Percentiles rank a stretch among this genome's conserved stretches.
phyloP scores from a whole-genome alignment of 2,329 filamentous ascomycete genomes.

The Botrytis deweyae region DNA sequence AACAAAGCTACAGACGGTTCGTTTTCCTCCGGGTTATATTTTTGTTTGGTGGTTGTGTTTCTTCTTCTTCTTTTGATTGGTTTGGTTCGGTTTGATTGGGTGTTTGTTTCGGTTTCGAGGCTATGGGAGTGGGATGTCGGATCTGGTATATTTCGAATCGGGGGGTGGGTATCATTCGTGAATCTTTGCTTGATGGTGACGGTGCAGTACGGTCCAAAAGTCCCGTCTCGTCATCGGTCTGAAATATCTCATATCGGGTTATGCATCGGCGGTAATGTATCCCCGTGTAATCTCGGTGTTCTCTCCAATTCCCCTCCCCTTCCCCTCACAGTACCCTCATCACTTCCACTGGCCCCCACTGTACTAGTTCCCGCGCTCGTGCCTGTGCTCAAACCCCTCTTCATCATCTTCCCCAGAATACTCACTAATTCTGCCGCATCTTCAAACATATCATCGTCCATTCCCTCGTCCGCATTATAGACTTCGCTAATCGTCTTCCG shows the following conservation, averaged over 20 bases:
- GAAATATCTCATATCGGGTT: slow-evolving; percentile 6
- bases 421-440: slow-evolving; percentile 88
- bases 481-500: slow-evolving; percentile 84
- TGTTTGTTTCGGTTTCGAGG: no score
- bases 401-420: slow-evolving; percentile 85
- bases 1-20: not conserved
- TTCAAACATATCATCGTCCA: slow-evolving; percentile 93
- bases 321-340: not conserved
- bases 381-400: slow-evolving; percentile 53
- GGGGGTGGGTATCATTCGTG: not conserved
- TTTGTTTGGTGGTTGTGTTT: not conserved
- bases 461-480: slow-evolving; percentile 85
- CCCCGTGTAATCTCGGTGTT: not conserved
- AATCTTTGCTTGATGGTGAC: not conserved
- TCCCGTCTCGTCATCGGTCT: not conserved
- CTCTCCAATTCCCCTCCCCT: not conserved
- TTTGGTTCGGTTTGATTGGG: not conserved
- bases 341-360: slow-evolving; percentile 25
- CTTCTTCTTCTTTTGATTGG: not conserved
- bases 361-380: slow-evolving; percentile 32
- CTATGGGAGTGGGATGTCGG: not conserved
- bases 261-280: slow-evolving; percentile 11
- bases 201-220: not conserved
- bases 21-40: not conserved
- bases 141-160: not conserved